These are phyloP conservation scores for Davidsoniella australis DNA, from an alignment of 2,329 filamentous ascomycete genomes.

Conservation along the genomic window DNA sequence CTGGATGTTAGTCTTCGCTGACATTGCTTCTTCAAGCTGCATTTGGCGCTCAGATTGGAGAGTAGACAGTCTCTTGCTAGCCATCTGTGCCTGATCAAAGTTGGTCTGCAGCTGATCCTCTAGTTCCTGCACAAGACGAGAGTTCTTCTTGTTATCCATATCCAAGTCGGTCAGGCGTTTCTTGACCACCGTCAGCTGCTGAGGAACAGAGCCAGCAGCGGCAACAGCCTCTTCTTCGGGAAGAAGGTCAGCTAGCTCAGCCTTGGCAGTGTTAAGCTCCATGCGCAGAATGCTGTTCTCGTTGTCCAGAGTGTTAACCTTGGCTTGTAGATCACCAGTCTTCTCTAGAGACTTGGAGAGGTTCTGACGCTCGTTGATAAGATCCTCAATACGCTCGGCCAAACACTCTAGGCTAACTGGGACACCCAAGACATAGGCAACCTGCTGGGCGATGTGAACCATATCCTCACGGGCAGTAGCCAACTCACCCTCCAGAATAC, in stretches of 20 bases:
- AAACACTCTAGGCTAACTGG: conserved; percentile 53
- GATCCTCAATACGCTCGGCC: conserved; percentile 39
- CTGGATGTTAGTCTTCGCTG: conserved; percentile 44
- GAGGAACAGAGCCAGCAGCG: conserved; percentile 30
- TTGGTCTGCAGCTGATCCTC: conserved; percentile 92
- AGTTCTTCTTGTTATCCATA: conserved; percentile 71
- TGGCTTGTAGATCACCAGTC: conserved; percentile 32
- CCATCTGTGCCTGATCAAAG: conserved; percentile 79
- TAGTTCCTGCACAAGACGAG: conserved; percentile 80
- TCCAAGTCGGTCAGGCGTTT: conserved; percentile 47
- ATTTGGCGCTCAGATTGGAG: conserved; percentile 57
- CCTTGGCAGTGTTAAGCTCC: conserved; percentile 45
- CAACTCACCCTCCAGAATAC: conserved; percentile 43
- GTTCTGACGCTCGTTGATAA: conserved; percentile 38
- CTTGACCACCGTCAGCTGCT: conserved; percentile 45
- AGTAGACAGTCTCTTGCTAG: conserved; percentile 71
- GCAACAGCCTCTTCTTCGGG: conserved; percentile 28
- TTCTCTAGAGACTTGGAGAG: conserved; percentile 14
- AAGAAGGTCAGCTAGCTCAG: conserved; percentile 35
- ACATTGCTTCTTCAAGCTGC: conserved; percentile 63
- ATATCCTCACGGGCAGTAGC: conserved; percentile 49
- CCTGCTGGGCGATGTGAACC: conserved; percentile 44
- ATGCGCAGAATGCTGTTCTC: conserved; percentile 43
- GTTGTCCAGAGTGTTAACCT: conserved; percentile 36
- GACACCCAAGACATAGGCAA: conserved; percentile 41